A percentile compares a stretch with the other conserved stretches of the same genome.
Conservation (phyloP, 768 basidiomycete species). For the Rhizopogon roseolus region DNA sequence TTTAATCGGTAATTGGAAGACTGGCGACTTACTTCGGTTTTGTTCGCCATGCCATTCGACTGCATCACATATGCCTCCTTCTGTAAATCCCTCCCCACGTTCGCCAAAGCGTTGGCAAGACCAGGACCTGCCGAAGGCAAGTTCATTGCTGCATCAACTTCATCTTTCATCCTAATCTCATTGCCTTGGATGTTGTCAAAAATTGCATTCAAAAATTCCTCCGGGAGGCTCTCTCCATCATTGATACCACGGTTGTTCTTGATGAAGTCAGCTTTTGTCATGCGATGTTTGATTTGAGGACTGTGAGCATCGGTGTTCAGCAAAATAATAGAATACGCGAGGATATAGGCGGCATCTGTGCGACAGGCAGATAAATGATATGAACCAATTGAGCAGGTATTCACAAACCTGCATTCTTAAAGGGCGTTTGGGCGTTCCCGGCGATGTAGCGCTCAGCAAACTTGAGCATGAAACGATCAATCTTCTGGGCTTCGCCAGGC, state of each 20-base stretch:
- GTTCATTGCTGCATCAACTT: constrained; percentile 58
- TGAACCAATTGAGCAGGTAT: background rate
- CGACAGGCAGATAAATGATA: constrained; percentile 2
- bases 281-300: constrained; percentile 89
- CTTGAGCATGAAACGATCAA: constrained; percentile 98
- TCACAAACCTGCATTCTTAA: constrained; percentile 86
- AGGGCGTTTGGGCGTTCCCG: constrained; percentile 76
- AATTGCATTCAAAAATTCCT: constrained; percentile 72
- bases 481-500: constrained; percentile 97
- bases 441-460: constrained; percentile 97
- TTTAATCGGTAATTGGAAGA: constrained; percentile 4
- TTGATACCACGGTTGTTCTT: constrained; percentile 98
- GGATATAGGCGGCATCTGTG: constrained; percentile 86
- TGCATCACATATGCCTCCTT: constrained; percentile 95
- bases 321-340: constrained; percentile 93
- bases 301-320: constrained; percentile 97
- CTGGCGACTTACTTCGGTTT: constrained; percentile 74
- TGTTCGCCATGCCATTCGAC: constrained; percentile 93
- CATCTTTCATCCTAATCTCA: constrained; percentile 99
- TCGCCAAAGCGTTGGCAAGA: constrained; percentile 75
- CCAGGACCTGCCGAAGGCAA: constrained; percentile 56
- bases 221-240: constrained; percentile 82
- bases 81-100: constrained; percentile 91
- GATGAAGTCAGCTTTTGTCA: constrained; percentile 88
- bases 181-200: constrained; percentile 89